Conservation (phyloP, 2,329 filamentous ascomycete species). For the Hymenoscyphus infarciens region DNA sequence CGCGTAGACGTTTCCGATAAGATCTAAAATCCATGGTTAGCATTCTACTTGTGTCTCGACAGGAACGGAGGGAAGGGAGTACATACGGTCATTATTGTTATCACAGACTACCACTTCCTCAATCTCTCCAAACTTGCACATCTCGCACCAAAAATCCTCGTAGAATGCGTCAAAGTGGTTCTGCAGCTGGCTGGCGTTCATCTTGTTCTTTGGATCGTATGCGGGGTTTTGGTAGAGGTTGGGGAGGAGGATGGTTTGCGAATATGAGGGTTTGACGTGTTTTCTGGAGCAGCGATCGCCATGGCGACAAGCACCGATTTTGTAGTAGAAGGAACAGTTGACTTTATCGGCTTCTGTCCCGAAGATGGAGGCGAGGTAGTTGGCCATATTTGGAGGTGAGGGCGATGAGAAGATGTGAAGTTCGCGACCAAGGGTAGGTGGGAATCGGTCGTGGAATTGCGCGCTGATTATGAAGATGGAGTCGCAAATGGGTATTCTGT, state of each 20-base stretch:
- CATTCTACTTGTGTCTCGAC: not conserved
- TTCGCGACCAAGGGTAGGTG: not conserved
- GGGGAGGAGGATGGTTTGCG: conserved; percentile 93
- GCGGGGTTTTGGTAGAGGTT: conserved; percentile 99
- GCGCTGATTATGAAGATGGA: not conserved
- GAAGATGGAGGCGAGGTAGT: conserved; percentile 99
- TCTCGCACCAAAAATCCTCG: conserved; percentile 99
- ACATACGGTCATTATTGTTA: conserved; percentile 65
- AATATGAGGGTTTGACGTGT: conserved; percentile 98
- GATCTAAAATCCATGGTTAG: conserved; percentile 51
- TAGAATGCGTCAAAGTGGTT: conserved; percentile 99
- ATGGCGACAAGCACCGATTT: conserved; percentile 98
- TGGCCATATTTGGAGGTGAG: conserved; percentile 64
- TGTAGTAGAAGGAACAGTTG: conserved; percentile 99
- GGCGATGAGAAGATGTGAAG: not conserved
- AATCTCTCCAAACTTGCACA: conserved; percentile 97
- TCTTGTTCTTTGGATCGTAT: conserved; percentile 94
- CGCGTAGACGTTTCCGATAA: conserved; percentile 98
- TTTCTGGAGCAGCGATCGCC: conserved; percentile 97
- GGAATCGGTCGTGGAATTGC: not conserved
- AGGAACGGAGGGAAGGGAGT: conserved; percentile 3
- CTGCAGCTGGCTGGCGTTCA: conserved; percentile 93
- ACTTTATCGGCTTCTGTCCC: conserved; percentile 99
- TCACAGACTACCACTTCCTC: conserved; percentile 98
- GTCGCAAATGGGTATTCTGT: not conserved